These are phyloP conservation scores for Penicillium sp. DNA, from an alignment of 2,329 filamentous ascomycete species.

Conservation along the genomic window DNA sequence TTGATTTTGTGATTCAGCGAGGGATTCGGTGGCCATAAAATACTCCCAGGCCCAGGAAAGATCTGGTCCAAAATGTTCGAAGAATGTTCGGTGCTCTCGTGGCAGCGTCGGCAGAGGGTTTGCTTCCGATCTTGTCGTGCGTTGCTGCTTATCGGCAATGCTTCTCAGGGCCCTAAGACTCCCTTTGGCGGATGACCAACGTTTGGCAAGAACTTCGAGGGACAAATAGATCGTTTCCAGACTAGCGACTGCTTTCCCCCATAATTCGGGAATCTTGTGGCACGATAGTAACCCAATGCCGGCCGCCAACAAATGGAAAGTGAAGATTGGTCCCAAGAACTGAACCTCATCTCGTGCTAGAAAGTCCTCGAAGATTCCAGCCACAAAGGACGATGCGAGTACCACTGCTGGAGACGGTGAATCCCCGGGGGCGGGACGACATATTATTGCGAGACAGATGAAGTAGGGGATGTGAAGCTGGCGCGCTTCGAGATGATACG, in stretches of 20 bases:
- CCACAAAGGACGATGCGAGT: constrained; percentile 46
- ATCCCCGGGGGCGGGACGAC: constrained; percentile 28
- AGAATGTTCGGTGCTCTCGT: constrained; percentile 26
- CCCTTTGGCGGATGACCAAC: constrained; percentile 33
- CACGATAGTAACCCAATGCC: constrained; percentile 42
- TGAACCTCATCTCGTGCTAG: constrained; percentile 47
- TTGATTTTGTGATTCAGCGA: neutral
- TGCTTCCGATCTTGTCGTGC: neutral
- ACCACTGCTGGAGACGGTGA: constrained; percentile 41
- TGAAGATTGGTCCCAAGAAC: constrained; percentile 47
- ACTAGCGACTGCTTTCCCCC: constrained; percentile 22
- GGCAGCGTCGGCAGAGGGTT: constrained; percentile 7
- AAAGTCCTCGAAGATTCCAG: constrained; percentile 49
- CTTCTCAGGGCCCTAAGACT: constrained; percentile 27
- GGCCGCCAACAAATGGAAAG: constrained; percentile 45
- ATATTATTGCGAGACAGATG: constrained; percentile 43
- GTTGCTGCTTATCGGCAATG: constrained; percentile 24
- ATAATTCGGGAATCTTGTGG: constrained; percentile 30
- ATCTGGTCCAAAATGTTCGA: constrained; percentile 27
- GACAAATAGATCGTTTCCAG: constrained; percentile 28
- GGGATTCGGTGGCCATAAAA: constrained; percentile 15
- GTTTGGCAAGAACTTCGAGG: constrained; percentile 28
- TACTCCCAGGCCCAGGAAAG: constrained; percentile 28
- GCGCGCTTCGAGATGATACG: constrained; percentile 42
- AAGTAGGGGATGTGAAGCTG: constrained; percentile 45